Conservation (phyloP, 148 eudicot species). For the Agrostemma githago region DNA sequence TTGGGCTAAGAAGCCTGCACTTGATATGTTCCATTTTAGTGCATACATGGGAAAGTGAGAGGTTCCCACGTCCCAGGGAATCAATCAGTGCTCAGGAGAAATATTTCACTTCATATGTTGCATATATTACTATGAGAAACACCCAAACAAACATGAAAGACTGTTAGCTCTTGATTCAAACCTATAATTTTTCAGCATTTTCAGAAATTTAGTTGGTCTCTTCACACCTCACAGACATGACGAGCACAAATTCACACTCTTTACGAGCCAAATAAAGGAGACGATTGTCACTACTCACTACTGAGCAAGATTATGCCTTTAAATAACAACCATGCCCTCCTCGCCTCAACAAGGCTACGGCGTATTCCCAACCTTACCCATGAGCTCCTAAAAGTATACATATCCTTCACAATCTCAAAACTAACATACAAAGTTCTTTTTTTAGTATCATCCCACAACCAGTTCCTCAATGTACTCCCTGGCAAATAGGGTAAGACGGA, state of each 20-base stretch:
- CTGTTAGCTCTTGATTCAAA: too few species aligned
- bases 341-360: not conserved
- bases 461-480: too few species aligned
- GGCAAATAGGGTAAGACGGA: too few species aligned
- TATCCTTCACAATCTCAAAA: not conserved
- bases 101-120: too few species aligned
- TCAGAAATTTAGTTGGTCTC: too few species aligned
- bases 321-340: not conserved
- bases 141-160: too few species aligned
- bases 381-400: not conserved
- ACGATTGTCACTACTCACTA: not conserved
- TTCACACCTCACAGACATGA: too few species aligned
- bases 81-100: not conserved
- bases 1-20: not conserved
- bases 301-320: not conserved
- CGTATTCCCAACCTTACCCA: not conserved
- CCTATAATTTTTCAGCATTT: too few species aligned
- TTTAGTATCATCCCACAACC: too few species aligned
- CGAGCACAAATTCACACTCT: not conserved
- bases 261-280: not conserved
- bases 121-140: too few species aligned
- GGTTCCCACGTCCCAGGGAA: too few species aligned
- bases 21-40: not conserved
- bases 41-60: not conserved
- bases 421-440: not conserved